phyloP scores from a whole-genome alignment of 805 yeast genomes.

The Hanseniaspora guilliermondii region DNA sequence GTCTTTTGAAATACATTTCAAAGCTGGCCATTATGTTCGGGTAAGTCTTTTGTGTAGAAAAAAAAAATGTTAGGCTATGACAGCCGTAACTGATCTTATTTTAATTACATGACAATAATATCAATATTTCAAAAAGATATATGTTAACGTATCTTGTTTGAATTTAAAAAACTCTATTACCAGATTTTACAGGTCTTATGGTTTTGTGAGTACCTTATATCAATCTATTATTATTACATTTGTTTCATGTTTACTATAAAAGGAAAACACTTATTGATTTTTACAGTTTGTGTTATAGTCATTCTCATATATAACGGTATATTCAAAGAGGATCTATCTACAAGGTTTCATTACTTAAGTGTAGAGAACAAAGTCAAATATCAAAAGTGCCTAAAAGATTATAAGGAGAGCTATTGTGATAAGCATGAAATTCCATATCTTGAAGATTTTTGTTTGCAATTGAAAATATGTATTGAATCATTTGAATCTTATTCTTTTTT shows the following conservation, averaged over 20 bases:
- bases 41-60: no score
- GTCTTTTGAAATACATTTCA: no score
- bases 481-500: neutral
- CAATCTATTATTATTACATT: neutral
- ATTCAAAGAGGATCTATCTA: neutral
- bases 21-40: no score
- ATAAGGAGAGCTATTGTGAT: constrained; percentile 1
- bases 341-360: neutral
- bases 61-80: no score
- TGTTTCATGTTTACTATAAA: neutral
- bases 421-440: constrained; percentile 7
- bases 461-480: neutral
- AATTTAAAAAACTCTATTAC: no score
- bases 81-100: no score
- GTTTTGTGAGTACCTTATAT: no score
- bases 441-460: neutral
- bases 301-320: neutral
- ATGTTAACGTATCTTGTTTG: no score
- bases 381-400: constrained; percentile 1
- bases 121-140: no score
- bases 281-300: no score
- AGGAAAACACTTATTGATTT: neutral
- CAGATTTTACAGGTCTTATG: no score
- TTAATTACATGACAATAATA: no score
- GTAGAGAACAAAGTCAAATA: neutral